Percentiles rank a stretch among this genome's conserved stretches.
phyloP scores from a whole-genome alignment of 257 asterid genomes.

The Salvia hispanica region DNA sequence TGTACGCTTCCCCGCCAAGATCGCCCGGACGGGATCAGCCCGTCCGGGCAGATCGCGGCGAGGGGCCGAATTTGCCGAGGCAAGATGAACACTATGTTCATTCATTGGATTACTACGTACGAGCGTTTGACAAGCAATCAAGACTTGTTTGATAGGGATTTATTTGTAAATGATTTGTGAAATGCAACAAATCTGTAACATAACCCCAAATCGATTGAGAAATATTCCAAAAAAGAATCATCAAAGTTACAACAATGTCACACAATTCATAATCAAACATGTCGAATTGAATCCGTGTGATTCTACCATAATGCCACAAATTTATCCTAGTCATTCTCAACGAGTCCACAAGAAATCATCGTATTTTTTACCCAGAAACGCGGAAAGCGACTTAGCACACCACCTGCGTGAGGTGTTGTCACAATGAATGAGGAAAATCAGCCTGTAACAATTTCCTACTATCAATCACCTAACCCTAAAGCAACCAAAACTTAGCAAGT shows the following conservation, averaged over 20 bases:
- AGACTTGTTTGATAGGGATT: constrained; percentile 36
- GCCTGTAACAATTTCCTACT: constrained; percentile 28
- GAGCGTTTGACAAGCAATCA: constrained; percentile 59
- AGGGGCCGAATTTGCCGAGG: constrained; percentile 40
- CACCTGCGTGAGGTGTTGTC: background rate
- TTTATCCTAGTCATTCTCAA: background rate
- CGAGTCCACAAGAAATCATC: background rate
- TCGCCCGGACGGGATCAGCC: constrained; percentile 34
- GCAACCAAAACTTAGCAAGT: constrained; percentile 52
- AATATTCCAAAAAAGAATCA: too few relatives aligned
- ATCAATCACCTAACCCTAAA: constrained; percentile 42
- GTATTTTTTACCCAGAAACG: background rate
- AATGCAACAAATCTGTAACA: background rate
- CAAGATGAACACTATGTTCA: constrained; percentile 37
- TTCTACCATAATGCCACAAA: background rate
- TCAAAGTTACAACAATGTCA: background rate
- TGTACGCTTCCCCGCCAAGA: constrained; percentile 69
- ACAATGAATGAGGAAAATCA: constrained; percentile 23
- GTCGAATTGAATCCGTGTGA: background rate
- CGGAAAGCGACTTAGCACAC: too few relatives aligned
- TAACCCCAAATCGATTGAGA: background rate
- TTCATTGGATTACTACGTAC: constrained; percentile 50
- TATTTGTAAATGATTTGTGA: background rate
- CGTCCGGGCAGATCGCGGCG: constrained; percentile 45
- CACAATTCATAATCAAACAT: background rate